Base-by-base conservation (phyloP, 2,329 filamentous ascomycete genomes). In the Exophiala oligosperma region DNA sequence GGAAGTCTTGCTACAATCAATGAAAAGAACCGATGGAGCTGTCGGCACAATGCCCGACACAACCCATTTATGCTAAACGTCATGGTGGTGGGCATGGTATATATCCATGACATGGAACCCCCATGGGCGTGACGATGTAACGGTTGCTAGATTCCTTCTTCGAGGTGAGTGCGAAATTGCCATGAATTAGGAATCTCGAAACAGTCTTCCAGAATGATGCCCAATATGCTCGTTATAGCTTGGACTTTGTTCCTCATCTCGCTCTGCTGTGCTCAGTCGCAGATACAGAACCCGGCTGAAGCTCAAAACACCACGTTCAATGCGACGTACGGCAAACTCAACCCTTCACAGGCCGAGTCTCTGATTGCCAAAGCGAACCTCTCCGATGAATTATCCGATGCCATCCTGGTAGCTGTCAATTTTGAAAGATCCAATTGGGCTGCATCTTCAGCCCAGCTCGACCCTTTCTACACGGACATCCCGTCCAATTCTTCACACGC, bases 381-480 rank as follows among this genome's bases (percentile, higher is more conserved):
- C 8, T 47, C 44, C 23, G 44, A 57, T 12, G 51, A 53, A 37
- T 24, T 53, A 6, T 46, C 51, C 12, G 40, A 12, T 8, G 51
- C 51, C 21, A 32, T 59, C 8, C n/a, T 48, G 8, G 50, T 57
- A 4, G 60, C 60, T 11, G 41, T 56, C 23, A 60, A 62, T 49
- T 62, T 62, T 49, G 60, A 62, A 49, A 21, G 60, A 29, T 60
- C 60, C 26, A 62, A 60, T 29, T 62, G 53, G 52, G 60, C 60
- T 26, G 55, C 38, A 1, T 55, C 40, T 1, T 60, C 60, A 3
- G 50, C 53, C 14, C 47, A 55, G 40, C 47, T 57, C 17, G 76
- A 80, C 57, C 64, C 66, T 17, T 79, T 78, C 67, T 80, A 79
- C 65, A 64, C 69, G 2, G 41, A 52, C 24, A 32, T 58, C 1